Conservation (phyloP, 2,329 filamentous ascomycete genomes). For the Aspergillus quadricinctus region DNA sequence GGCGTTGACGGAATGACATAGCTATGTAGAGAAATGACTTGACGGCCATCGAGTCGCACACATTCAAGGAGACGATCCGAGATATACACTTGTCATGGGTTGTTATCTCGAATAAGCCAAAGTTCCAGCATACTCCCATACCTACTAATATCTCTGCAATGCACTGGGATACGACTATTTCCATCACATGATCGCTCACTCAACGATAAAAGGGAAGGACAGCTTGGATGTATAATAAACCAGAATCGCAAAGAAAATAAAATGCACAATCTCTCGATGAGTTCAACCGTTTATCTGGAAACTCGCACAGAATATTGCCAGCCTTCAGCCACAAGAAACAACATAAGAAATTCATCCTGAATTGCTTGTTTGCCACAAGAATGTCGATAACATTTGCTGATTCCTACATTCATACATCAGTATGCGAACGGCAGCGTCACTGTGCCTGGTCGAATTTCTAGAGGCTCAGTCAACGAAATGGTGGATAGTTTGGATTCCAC, state of each 20-base stretch:
- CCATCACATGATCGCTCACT: not conserved
- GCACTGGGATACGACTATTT: not conserved
- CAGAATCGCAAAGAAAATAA: not conserved
- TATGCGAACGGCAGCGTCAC: not conserved
- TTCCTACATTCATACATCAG: not conserved
- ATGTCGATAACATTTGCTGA: not conserved
- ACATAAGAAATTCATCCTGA: not conserved
- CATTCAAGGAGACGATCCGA: not conserved
- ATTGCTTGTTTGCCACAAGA: not conserved
- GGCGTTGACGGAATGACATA: no score
- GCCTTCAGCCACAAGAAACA: not conserved
- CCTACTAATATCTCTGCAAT: not conserved
- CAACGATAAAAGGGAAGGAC: not conserved
- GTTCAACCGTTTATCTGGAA: not conserved
- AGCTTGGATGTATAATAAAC: not conserved
- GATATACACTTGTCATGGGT: not conserved
- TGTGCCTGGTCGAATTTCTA: not conserved
- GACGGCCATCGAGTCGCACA: not conserved
- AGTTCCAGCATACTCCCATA: not conserved
- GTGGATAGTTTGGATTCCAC: slow-evolving; percentile 35
- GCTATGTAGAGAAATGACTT: no score
- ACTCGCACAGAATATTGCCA: not conserved
- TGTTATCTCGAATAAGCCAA: slow-evolving; percentile 8
- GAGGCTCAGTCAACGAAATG: slow-evolving; percentile 29
- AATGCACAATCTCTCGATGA: not conserved